Evolutionary conservation across 2,329 filamentous ascomycete species (phyloP), one percentile per base, ranked within the genome.

Genomic region (Penicillium sp.): DNA sequence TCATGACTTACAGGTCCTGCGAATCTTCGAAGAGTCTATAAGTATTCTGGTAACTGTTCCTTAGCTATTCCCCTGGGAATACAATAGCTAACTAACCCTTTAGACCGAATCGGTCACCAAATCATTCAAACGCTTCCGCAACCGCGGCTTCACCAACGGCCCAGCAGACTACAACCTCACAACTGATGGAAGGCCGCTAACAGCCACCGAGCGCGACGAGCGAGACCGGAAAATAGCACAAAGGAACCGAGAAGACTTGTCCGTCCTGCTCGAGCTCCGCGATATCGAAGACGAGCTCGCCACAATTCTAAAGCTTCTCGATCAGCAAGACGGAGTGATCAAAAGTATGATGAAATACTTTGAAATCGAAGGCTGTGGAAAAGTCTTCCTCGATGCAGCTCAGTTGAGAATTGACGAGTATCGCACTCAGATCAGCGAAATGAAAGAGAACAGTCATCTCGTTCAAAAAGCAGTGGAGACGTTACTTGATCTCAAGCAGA

Each of bases 1-100:
- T 56, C 79, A 78, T 0, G 80, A 85, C 41, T 68, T 86, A 0
- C 81, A 86, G 50, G 74, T 85, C 0, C 82, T 85, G 50, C 77
- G 81, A 1, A 81, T 86, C 1, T 85, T 86, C 41, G 81, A 84
- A 56, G 82, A 86, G 53, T 82, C 81, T 4, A 81, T 86, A 28
- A 82, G 81, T 10, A 78, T 84, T 20, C 59, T 85, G 54, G 81
- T 83, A 63, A 40, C 71, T 50, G 0, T 7, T 12, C 6, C 15
- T 20, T 15, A 6, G 27, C 23, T 9, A 9, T 9, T 23, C 13
- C 23, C 38, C n/a, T 3, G 23, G 3, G 6, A 12, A 3, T 10
- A 1, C 15, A 18, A 18, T 18, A 9, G 31, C n/a, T 9, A 18
- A 27, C 12, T n/a, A 7, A 24, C 7, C 15, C 0, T 12, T 1